Evolutionary conservation across 2,329 filamentous ascomycete species (phyloP).

Genomic region (Trichoderma polysporum): DNA sequence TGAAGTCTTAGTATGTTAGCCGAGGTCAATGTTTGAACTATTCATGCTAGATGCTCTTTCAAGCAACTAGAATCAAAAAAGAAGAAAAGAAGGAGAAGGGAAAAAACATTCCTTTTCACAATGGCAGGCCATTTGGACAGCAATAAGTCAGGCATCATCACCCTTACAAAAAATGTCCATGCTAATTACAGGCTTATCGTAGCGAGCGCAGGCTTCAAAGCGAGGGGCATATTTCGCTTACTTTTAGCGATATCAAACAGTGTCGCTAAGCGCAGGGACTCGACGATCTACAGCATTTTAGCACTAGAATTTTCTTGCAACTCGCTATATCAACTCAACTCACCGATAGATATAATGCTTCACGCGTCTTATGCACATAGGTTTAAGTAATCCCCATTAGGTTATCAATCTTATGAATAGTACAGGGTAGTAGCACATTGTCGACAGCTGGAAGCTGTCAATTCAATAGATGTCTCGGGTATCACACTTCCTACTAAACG

Average conservation of each 20-base stretch:
- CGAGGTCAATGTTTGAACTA: background rate
- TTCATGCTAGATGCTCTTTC: no score
- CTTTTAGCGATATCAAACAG: slow-evolving; percentile 1
- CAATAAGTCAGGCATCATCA: background rate
- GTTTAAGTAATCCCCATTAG: background rate
- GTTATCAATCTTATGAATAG: background rate
- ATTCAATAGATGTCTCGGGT: no score
- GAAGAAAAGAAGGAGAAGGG: background rate
- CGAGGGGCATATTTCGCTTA: slow-evolving; percentile 12
- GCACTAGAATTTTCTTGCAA: no score
- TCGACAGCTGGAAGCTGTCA: background rate
- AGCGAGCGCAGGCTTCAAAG: background rate
- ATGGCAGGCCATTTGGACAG: background rate
- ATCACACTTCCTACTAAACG: no score
- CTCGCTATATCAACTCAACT: background rate
- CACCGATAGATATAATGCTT: no score
- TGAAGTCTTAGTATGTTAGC: background rate
- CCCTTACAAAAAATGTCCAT: no score
- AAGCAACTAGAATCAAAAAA: no score
- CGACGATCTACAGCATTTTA: background rate
- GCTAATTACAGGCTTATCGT: background rate
- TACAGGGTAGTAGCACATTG: background rate
- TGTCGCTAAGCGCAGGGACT: background rate
- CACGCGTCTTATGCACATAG: no score
- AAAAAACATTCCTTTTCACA: background rate